Evolutionary conservation across 164 flowering plant genomes (phyloP).

Genomic region (Saururus chinensis): DNA sequence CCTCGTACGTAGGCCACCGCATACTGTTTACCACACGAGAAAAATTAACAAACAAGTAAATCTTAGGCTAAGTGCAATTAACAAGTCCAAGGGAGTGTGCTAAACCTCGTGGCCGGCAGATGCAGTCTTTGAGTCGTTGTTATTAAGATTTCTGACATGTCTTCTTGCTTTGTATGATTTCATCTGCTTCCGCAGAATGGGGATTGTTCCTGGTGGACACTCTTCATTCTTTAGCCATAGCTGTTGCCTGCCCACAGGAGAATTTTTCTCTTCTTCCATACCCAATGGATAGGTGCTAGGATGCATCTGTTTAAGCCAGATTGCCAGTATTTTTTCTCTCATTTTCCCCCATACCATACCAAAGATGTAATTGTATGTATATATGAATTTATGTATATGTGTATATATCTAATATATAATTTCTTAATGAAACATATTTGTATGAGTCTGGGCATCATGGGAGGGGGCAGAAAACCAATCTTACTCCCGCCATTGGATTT

Average conservation of each 20-base stretch:
- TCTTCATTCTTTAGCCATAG: not conserved
- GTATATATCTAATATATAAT: too few species aligned
- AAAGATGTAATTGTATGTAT: too few species aligned
- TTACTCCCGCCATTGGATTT: too few species aligned
- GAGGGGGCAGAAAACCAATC: too few species aligned
- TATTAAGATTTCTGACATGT: not conserved
- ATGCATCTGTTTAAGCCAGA: not conserved
- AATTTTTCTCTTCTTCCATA: not conserved
- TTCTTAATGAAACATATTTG: too few species aligned
- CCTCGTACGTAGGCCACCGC: not conserved
- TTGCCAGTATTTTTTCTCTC: too few species aligned
- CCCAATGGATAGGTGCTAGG: slow-evolving; percentile 1
- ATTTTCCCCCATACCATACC: too few species aligned
- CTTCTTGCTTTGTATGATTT: not conserved
- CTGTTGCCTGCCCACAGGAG: not conserved
- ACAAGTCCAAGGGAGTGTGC: not conserved
- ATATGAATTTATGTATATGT: too few species aligned
- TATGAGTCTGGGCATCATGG: too few species aligned
- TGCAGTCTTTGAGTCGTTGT: not conserved
- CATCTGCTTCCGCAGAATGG: not conserved
- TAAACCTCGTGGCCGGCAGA: not conserved
- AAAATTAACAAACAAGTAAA: not conserved
- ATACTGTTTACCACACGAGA: not conserved
- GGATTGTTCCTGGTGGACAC: slow-evolving; percentile 2
- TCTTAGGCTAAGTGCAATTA: not conserved